These are phyloP conservation scores for Yamagishiella unicocca DNA, from an alignment of 139 green algal species.

Conservation along the genomic window DNA sequence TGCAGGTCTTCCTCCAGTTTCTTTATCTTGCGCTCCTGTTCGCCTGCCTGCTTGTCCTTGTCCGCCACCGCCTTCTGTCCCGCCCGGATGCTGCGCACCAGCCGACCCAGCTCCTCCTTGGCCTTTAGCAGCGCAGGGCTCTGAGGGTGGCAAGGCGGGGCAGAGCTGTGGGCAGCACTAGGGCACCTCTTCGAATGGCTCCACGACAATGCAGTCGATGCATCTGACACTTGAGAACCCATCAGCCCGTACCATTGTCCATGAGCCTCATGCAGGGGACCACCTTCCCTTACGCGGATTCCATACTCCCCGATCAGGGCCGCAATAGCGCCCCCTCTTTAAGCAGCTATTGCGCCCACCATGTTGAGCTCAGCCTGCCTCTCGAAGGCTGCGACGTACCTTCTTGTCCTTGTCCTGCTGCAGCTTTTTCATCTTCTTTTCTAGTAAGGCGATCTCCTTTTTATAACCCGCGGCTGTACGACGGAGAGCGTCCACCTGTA, in stretches of 20 bases:
- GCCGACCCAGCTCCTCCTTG: constrained; percentile 71
- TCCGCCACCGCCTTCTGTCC: constrained; percentile 63
- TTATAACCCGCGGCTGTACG: constrained; percentile 32
- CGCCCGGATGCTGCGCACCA: constrained; percentile 64
- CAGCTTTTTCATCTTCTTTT: constrained; percentile 85
- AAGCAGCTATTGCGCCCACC: no score
- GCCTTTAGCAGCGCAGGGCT: constrained; percentile 49
- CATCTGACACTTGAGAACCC: no score
- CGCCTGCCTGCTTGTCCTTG: constrained; percentile 34
- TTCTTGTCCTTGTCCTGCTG: constrained; percentile 74
- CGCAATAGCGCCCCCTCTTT: no score
- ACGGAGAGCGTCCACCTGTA: constrained; percentile 46
- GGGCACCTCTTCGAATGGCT: no score
- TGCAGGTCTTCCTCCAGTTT: constrained; percentile 66
- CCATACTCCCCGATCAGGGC: no score
- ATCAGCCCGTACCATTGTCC: no score
- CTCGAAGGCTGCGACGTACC: no score
- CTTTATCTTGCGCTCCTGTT: constrained; percentile 54
- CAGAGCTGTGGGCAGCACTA: no score
- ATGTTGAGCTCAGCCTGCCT: no score
- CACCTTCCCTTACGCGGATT: no score
- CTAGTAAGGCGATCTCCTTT: constrained; percentile 61
- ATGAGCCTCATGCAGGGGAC: no score
- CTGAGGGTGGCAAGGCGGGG: constrained; percentile 20
- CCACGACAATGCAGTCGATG: no score